Evolutionary conservation across 345 rosid species (phyloP), one percentile per base, ranked within the genome.

Genomic region (Arabis alpina): DNA sequence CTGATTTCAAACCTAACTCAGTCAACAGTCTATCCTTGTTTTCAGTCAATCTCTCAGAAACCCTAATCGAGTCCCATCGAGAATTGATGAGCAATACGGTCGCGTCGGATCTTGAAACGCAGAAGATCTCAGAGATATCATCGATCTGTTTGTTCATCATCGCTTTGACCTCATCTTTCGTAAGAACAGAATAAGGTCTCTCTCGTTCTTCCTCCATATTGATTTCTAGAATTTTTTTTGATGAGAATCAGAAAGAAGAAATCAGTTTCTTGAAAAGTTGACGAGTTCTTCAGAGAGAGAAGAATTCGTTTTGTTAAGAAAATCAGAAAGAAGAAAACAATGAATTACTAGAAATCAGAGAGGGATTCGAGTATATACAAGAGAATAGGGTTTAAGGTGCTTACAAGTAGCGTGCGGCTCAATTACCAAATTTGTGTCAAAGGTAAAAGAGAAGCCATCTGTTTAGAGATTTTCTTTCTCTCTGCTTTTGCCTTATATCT

Each of bases 1-100:
- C 41, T 50, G 61, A 3, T 57, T 8, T 59, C 72, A 74, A 66
- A 56, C 72, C 72, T 57, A 40, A 58, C 14, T 73, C 61, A 1
- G 9, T 14, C 48, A 66, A 23, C 0, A 52, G 1, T 5, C 50
- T 43, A 2, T 36, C 40, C 40, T 36, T 36, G 27, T 50, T 42
- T 48, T 65, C 39, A 15, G n/a, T 10, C 61, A 73, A 23, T 15
- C 10, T 49, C 10, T 65, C 71, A 1, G 43, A 42, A 74, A 42
- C 14, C 61, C 8, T 2, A 34, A 8, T 0, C 14, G 39, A n/a
- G 62, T 43, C 16, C 67, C 61, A 65, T 25, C 16, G 49, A n/a
- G 6, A 47, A 19, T 10, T 12, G 40, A 66, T 49, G 28, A 66
- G 67, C n/a, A 73, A 36, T 3, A 73, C 45, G 8, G 72, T 73